phyloP scores from a whole-genome alignment of 225 moss, liverwort and hornwort species.

The Bryoerythrophyllum caledonicum region DNA sequence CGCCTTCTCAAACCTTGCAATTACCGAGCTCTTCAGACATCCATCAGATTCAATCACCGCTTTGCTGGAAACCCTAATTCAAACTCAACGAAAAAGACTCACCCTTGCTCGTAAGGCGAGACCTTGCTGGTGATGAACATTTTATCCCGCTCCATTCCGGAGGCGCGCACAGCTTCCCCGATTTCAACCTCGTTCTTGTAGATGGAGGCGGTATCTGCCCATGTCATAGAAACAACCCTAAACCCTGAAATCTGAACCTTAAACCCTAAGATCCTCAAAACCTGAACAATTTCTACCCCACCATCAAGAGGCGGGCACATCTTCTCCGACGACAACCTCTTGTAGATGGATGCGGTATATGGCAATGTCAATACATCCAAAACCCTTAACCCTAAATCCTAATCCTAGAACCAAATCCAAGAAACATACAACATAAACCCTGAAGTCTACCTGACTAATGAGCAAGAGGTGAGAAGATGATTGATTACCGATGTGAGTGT shows the following conservation, averaged over 20 bases:
- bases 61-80: slow-evolving; percentile 1
- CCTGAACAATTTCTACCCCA: slow-evolving; percentile 55
- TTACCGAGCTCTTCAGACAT: slow-evolving; percentile 29
- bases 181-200: slow-evolving; percentile 89
- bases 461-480: background rate
- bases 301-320: slow-evolving; percentile 52
- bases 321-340: slow-evolving; percentile 74
- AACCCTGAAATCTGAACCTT: no score
- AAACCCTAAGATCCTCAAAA: no score
- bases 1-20: slow-evolving; percentile 68
- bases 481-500: slow-evolving; percentile 60
- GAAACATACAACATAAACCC: no score
- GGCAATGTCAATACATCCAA: no score
- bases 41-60: background rate
- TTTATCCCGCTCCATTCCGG: slow-evolving; percentile 59
- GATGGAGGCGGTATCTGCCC: slow-evolving; percentile 80
- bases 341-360: slow-evolving; percentile 85
- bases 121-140: slow-evolving; percentile 87
- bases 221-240: slow-evolving; percentile 5
- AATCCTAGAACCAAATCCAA: no score
- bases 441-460: no score
- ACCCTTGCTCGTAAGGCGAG: slow-evolving; percentile 90
- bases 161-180: slow-evolving; percentile 64
- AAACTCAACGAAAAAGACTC: slow-evolving; percentile 23
- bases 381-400: background rate